Evolutionary conservation across 2,329 filamentous ascomycete genomes (phyloP).

Genomic region (Pezicula radicicola): DNA sequence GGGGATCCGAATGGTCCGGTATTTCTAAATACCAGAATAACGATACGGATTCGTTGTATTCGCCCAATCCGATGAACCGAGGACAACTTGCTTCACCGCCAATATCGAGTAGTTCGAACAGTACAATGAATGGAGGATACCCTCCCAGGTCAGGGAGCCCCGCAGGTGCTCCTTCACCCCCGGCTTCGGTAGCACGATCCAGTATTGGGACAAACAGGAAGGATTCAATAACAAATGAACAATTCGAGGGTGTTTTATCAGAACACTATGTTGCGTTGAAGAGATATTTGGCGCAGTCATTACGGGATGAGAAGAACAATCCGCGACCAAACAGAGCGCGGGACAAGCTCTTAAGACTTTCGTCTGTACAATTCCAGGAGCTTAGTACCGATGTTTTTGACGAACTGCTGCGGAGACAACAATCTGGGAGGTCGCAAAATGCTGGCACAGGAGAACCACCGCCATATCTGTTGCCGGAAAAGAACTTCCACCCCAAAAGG

Average conservation of each 20-base stretch:
- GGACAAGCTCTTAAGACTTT: slow-evolving; percentile 89
- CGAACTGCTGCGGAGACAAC: slow-evolving; percentile 84
- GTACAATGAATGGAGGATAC: slow-evolving; percentile 59
- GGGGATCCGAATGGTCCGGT: slow-evolving; percentile 77
- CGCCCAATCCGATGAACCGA: slow-evolving; percentile 48
- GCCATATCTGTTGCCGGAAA: slow-evolving; percentile 76
- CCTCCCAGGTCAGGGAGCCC: slow-evolving; percentile 47
- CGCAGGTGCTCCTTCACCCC: slow-evolving; percentile 72
- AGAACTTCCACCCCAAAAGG: slow-evolving; percentile 90
- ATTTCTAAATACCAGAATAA: slow-evolving; percentile 62
- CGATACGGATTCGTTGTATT: slow-evolving; percentile 42
- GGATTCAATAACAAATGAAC: slow-evolving; percentile 60
- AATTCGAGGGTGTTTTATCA: slow-evolving; percentile 59
- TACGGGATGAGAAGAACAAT: slow-evolving; percentile 72
- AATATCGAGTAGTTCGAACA: slow-evolving; percentile 60
- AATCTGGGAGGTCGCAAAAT: slow-evolving; percentile 53
- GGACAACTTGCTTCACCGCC: slow-evolving; percentile 67
- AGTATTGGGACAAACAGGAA: slow-evolving; percentile 75
- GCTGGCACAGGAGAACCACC: slow-evolving; percentile 55
- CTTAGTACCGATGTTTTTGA: slow-evolving; percentile 97
- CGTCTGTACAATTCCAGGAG: slow-evolving; percentile 92
- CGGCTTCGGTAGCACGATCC: slow-evolving; percentile 81
- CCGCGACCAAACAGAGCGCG: slow-evolving; percentile 82
- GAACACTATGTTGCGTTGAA: slow-evolving; percentile 83
- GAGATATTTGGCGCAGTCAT: slow-evolving; percentile 58